Percentiles rank a stretch among this genome's conserved stretches.
Evolutionary conservation across 306 rosid genomes (phyloP).

Genomic region (Vigna trinervia): DNA sequence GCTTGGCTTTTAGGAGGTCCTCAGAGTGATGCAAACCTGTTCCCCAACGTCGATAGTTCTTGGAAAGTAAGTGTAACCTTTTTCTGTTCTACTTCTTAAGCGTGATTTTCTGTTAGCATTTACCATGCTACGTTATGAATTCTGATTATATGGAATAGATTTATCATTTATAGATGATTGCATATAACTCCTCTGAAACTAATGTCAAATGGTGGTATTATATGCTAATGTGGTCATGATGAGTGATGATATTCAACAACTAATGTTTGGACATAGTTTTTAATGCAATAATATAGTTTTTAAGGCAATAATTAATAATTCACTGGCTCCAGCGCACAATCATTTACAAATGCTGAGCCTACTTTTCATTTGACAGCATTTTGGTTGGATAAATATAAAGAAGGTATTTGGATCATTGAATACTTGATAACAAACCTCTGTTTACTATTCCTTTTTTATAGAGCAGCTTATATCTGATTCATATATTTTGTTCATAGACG

Average conservation of each 20-base stretch:
- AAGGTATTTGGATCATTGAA: slow-evolving; percentile 12
- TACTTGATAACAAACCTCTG: slow-evolving; percentile 18
- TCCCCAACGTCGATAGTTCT: slow-evolving; percentile 85
- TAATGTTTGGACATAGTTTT: neutral
- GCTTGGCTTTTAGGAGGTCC: slow-evolving; percentile 66
- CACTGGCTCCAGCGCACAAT: neutral
- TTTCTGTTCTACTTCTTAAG: slow-evolving; percentile 31
- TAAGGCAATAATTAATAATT: neutral
- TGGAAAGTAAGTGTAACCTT: slow-evolving; percentile 82
- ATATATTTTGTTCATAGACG: slow-evolving; percentile 8
- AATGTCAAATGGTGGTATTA: slow-evolving; percentile 20
- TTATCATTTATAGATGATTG: slow-evolving; percentile 6
- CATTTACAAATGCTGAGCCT: slow-evolving; percentile 1
- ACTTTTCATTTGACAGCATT: slow-evolving; percentile 6
- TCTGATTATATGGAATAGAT: slow-evolving; percentile 2
- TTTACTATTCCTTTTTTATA: neutral
- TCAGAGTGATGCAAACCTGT: slow-evolving; percentile 69
- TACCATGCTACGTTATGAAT: neutral
- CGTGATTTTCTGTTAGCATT: slow-evolving; percentile 7
- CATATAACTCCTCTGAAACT: slow-evolving; percentile 7
- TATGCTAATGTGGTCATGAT: slow-evolving; percentile 14
- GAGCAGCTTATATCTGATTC: neutral
- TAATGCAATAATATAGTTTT: neutral
- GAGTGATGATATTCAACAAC: slow-evolving; percentile 26
- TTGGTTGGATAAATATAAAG: slow-evolving; percentile 15